A percentile compares a stretch with the other conserved stretches of the same genome.
phyloP scores from a whole-genome alignment of 768 basidiomycete species.

The Tricholoma bakamatsutake region DNA sequence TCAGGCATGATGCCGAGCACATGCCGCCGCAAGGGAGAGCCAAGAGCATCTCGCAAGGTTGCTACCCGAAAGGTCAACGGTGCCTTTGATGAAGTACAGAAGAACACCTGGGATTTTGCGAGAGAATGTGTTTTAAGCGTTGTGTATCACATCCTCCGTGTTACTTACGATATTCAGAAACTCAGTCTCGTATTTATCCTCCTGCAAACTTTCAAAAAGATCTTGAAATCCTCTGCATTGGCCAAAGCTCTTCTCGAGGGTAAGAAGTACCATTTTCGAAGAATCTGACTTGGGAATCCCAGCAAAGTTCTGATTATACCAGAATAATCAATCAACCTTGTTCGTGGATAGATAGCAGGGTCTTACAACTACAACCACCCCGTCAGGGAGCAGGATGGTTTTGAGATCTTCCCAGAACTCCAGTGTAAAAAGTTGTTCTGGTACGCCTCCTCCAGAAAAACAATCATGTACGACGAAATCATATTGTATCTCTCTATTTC shows the following conservation, averaged over 20 bases:
- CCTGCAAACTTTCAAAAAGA: slow-evolving; percentile 34
- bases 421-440: slow-evolving; percentile 74
- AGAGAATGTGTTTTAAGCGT: not conserved
- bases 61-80: slow-evolving; percentile 57
- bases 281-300: slow-evolving; percentile 62
- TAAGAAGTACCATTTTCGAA: slow-evolving; percentile 60
- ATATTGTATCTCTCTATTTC: slow-evolving; percentile 35
- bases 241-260: slow-evolving; percentile 64
- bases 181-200: slow-evolving; percentile 42
- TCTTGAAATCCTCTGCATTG: slow-evolving; percentile 87
- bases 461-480: slow-evolving; percentile 86
- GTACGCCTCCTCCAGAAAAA: slow-evolving; percentile 92
- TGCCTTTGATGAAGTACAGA: slow-evolving; percentile 59
- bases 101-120: slow-evolving; percentile 54
- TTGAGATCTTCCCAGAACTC: slow-evolving; percentile 81
- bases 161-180: slow-evolving; percentile 70
- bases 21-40: slow-evolving; percentile 59
- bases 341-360: not conserved
- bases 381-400: slow-evolving; percentile 57
- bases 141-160: not conserved
- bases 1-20: slow-evolving; percentile 45
- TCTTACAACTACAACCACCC: slow-evolving; percentile 76
- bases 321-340: not conserved
- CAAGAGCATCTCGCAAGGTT: slow-evolving; percentile 53
- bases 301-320: slow-evolving; percentile 64